Evolutionary conservation across 2,329 filamentous ascomycete genomes (phyloP), one percentile per base, ranked within the genome.

Genomic region (Sclerotinia nivalis): DNA sequence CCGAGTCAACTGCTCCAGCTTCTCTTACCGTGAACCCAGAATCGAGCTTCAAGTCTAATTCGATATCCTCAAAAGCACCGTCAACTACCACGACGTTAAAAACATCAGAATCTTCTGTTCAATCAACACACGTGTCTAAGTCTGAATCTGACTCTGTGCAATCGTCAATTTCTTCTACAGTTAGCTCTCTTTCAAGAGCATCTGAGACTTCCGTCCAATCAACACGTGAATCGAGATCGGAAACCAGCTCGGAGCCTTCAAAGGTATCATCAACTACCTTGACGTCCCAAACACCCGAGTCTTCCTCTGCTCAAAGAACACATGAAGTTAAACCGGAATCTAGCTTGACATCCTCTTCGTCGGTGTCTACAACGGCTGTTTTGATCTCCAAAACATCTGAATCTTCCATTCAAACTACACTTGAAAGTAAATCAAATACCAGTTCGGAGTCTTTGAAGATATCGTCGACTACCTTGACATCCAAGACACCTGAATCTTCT

Each of bases 91-190:
- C 31, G 13, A 50, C 45, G 28, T 62, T 45, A 49, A 62, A 62
- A 49, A 28, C n/a, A 45, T 45, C n/a, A 15, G 60, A 62, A 62
- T 37, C 60, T 62, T 50, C 43, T 50, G 7, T 34, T 25, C 60
- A 50, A 10, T 25, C 8, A 49, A 62, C 45, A 25, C 45, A 50
- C 45, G 45, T 37, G 28, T 50, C 45, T 9, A 62, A n/a, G 9
- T 50, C 45, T 4, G 45, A 50, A 25, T n/a, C 7, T 18, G n/a
- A 20, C 28, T 37, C 31, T 2, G 47, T 47, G 20, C 60, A 50
- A 49, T 34, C 28, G 22, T 34, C 59, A 61, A 22, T 18, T n/a
- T 34, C 10, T n/a, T 61, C 18, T 49, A 28, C 28, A 31, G 12
- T 31, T 9, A 49, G 10, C 43, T 49, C 28, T 15, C 20, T 47